These are phyloP conservation scores for Corylus americana DNA, from an alignment of 306 rosid genomes.

Conservation along the genomic window DNA sequence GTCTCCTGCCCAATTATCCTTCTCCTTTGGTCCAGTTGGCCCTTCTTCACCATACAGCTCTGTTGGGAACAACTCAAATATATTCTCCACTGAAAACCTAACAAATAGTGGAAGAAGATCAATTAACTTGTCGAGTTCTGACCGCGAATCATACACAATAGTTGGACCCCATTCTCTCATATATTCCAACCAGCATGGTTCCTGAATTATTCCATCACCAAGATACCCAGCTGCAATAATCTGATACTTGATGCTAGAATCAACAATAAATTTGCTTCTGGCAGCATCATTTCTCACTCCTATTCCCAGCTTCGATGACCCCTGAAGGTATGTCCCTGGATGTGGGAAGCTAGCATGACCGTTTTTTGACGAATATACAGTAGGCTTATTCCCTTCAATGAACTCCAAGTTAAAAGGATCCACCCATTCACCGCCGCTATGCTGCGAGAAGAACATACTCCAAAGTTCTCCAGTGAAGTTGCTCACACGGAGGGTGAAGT, in stretches of 20 bases:
- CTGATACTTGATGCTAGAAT: slow-evolving; percentile 69
- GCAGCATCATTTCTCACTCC: slow-evolving; percentile 81
- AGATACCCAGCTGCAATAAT: slow-evolving; percentile 89
- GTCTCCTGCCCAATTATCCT: slow-evolving; percentile 86
- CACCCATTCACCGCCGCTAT: slow-evolving; percentile 90
- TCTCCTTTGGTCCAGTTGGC: slow-evolving; percentile 96
- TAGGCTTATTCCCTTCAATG: slow-evolving; percentile 63
- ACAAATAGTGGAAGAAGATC: slow-evolving; percentile 74
- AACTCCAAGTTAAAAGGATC: slow-evolving; percentile 70
- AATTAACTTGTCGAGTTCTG: slow-evolving; percentile 70
- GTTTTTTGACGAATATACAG: slow-evolving; percentile 80
- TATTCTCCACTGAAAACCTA: slow-evolving; percentile 77
- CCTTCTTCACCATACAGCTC: slow-evolving; percentile 94
- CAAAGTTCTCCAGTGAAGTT: slow-evolving; percentile 86
- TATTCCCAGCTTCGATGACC: slow-evolving; percentile 69
- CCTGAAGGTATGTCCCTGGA: slow-evolving; percentile 81
- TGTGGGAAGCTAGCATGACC: slow-evolving; percentile 94
- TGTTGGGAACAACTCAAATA: slow-evolving; percentile 77
- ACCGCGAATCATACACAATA: slow-evolving; percentile 57
- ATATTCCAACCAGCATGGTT: slow-evolving; percentile 93
- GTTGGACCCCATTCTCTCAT: slow-evolving; percentile 99
- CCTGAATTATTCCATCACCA: slow-evolving; percentile 59
- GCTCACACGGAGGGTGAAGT: slow-evolving; percentile 88
- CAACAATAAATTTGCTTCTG: slow-evolving; percentile 58
- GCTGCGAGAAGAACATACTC: slow-evolving; percentile 82